Conservation (phyloP, 2,329 filamentous ascomycete genomes). For the Aspergillus terreus region DNA sequence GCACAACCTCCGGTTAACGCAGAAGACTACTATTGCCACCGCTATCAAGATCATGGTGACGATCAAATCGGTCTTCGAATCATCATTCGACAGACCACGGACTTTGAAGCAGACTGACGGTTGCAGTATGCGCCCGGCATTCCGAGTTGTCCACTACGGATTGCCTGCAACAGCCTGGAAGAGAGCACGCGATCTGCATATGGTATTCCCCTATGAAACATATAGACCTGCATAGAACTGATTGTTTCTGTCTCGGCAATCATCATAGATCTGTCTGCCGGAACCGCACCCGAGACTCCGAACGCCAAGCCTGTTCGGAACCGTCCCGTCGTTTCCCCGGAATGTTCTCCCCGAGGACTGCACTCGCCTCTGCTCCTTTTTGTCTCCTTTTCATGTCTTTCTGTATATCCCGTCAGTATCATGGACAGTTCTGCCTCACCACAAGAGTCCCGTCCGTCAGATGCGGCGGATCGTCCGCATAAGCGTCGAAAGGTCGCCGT, state of each 20-base stretch:
- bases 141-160: neutral
- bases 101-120: neutral
- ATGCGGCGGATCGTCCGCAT: neutral
- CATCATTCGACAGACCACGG: neutral
- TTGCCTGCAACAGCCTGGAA: neutral
- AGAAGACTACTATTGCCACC: neutral
- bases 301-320: neutral
- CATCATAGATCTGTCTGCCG: neutral
- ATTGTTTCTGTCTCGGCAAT: too few species aligned
- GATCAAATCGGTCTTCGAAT: neutral
- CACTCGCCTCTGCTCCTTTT: neutral
- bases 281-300: neutral
- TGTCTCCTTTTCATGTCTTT: neutral
- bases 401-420: neutral
- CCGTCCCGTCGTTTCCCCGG: neutral
- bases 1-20: neutral
- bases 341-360: too few species aligned
- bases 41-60: slow-evolving; percentile 8
- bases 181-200: too few species aligned
- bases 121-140: neutral
- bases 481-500: slow-evolving; percentile 18
- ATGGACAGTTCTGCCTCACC: slow-evolving; percentile 3
- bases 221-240: too few species aligned
- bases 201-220: too few species aligned
- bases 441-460: neutral